phyloP scores from a whole-genome alignment of 345 rosid genomes.

The Citrus maxima region DNA sequence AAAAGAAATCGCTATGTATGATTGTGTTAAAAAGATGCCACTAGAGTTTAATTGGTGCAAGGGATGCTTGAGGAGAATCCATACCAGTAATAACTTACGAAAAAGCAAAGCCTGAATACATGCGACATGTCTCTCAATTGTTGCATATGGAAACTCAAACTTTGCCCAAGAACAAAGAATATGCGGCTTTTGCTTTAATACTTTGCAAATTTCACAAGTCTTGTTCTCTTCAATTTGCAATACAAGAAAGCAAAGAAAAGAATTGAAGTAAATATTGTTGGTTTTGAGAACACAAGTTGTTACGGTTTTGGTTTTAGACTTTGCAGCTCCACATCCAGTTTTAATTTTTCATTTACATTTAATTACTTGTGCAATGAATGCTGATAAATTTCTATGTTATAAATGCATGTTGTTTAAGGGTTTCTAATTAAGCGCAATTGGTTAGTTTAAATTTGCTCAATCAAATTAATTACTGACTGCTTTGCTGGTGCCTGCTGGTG shows the following conservation, averaged over 20 bases:
- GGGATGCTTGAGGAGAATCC: not conserved
- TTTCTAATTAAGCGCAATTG: not conserved
- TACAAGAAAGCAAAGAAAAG: not conserved
- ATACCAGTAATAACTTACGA: not conserved
- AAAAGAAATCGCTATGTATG: constrained; percentile 11
- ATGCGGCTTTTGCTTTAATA: not conserved
- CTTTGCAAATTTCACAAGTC: not conserved
- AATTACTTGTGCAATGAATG: no score
- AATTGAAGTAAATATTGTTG: not conserved
- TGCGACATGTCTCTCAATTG: constrained; percentile 11
- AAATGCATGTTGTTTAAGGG: not conserved
- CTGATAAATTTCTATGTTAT: not conserved
- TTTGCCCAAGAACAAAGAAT: constrained; percentile 17
- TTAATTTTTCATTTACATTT: not conserved
- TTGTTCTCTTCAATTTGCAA: not conserved
- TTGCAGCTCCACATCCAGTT: not conserved
- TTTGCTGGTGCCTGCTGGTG: not conserved
- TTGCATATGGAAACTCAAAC: constrained; percentile 8
- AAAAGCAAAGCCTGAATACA: constrained; percentile 9
- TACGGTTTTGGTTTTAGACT: not conserved
- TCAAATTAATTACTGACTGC: not conserved
- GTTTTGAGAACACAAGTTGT: not conserved
- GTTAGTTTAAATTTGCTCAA: not conserved
- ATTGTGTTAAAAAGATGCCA: constrained; percentile 16
- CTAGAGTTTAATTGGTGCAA: not conserved